A percentile compares a stretch with the other conserved stretches of the same genome.
These are phyloP conservation scores for Cytospora leucostoma DNA, from an alignment of 2,329 filamentous ascomycete genomes.

Conservation along the genomic window DNA sequence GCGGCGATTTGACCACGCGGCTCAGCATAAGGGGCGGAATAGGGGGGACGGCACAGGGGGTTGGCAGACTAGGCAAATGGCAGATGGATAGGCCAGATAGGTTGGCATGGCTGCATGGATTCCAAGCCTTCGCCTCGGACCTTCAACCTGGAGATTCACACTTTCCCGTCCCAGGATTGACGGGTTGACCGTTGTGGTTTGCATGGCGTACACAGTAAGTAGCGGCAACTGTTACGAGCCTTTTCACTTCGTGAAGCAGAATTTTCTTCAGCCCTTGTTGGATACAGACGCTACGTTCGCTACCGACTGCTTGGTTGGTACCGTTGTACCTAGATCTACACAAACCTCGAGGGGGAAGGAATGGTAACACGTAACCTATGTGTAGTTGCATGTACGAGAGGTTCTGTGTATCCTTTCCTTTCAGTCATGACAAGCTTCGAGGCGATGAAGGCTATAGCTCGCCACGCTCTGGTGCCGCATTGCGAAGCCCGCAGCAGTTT, in stretches of 20 bases:
- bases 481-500: neutral
- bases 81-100: neutral
- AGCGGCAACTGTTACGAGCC: slow-evolving; percentile 7
- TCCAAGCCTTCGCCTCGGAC: neutral
- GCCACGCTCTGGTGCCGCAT: neutral
- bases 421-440: neutral
- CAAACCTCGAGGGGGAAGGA: too few species aligned
- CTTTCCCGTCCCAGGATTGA: slow-evolving; percentile 3
- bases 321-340: too few species aligned
- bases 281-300: neutral
- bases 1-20: slow-evolving; percentile 18
- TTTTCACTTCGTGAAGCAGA: neutral
- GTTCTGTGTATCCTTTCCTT: too few species aligned
- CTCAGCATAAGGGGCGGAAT: neutral
- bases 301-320: neutral
- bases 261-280: neutral
- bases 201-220: slow-evolving; percentile 8
- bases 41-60: neutral
- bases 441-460: neutral
- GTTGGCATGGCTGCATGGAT: neutral
- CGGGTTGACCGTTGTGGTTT: neutral
- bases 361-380: too few species aligned
- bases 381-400: too few species aligned
- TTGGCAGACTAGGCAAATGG: slow-evolving; percentile 8
- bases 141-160: neutral